Evolutionary conservation across 768 basidiomycete species (phyloP).

Genomic region (Xerocomus brunneocitrinus): DNA sequence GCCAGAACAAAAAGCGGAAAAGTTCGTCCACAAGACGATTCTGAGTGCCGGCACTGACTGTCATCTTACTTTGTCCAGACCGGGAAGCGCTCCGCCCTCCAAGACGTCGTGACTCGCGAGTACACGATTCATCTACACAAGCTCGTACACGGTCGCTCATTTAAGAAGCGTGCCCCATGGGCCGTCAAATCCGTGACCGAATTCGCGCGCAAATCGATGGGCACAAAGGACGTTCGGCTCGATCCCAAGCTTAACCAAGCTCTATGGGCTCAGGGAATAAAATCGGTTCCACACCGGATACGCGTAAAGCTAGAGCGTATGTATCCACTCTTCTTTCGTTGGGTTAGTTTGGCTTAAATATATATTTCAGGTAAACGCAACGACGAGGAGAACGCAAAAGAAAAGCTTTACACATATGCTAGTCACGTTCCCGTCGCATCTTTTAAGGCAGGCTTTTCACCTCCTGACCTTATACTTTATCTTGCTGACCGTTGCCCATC

Average conservation of each 20-base stretch:
- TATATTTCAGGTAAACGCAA: constrained; percentile 80
- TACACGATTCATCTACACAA: constrained; percentile 99
- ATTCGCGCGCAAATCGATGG: constrained; percentile 95
- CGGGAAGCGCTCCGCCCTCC: constrained; percentile 94
- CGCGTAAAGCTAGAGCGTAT: constrained; percentile 91
- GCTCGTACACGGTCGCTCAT: constrained; percentile 83
- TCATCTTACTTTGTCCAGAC: constrained; percentile 34
- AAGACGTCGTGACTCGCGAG: constrained; percentile 97
- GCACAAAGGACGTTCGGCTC: constrained; percentile 87
- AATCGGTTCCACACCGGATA: constrained; percentile 88
- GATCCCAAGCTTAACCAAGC: constrained; percentile 97
- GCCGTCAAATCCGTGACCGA: constrained; percentile 91
- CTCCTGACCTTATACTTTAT: not conserved
- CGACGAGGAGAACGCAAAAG: constrained; percentile 98
- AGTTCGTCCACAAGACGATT: constrained; percentile 26
- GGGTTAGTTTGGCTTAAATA: not conserved
- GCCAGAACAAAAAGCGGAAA: constrained; percentile 39
- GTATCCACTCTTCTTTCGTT: constrained; percentile 26
- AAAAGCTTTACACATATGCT: constrained; percentile 94
- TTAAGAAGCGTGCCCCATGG: constrained; percentile 97
- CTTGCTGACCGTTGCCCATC: constrained; percentile 10
- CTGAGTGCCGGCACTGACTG: constrained; percentile 6
- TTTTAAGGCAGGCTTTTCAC: constrained; percentile 68
- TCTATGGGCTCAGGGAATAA: constrained; percentile 91
- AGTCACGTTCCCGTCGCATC: constrained; percentile 69